Evolutionary conservation across 352 stramenopile genomes (phyloP), one percentile per base, ranked within the genome.

Genomic region (Globisporangium polare): DNA sequence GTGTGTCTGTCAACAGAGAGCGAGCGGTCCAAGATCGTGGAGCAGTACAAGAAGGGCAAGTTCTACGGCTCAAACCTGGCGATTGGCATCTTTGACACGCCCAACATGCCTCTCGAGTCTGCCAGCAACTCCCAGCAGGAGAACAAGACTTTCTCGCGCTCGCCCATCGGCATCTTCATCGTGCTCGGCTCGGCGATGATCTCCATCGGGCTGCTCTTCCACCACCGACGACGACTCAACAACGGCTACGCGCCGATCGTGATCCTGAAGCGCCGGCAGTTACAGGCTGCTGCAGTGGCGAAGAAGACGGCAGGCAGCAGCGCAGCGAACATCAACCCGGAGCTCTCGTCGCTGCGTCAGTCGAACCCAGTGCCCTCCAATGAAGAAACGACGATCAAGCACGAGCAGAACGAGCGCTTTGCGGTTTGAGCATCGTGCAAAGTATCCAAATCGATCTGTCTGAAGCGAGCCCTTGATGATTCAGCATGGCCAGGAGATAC

Each of bases 61-160:
- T 88, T 86, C 60, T 89, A 78, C 56, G 78, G 77, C 18, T 89
- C 67, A 52, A 80, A 86, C 45, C 66, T 88, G 26, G 81, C 77
- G 7, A 80, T 86, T 26, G 81, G 75, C 5, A 86, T 90, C 53
- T 89, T 88, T 37, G 74, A 83, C 22, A 69, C 63, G 1, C 71
- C 73, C 1, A 72, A 72, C 24, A 37, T 85, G 12, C 73, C 77
- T 1, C 49, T 73, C 17, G 65, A 76, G 39, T 69, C 74, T 0
- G 71, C 70, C 24, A 68, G 57, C 15, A 69, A 67, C 26, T 68
- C 66, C n/a, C 50, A 56, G 15, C 42, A 66, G 8, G 58, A 57
- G 15, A 46, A 17, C 39, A 78, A 64, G 22, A 50, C 56, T 0
- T 62, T 80, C 37, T 43, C 66, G 15, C 73, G 74, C 24, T 83